phyloP scores from a whole-genome alignment of 768 basidiomycete species.

The Hydnum rufescens region DNA sequence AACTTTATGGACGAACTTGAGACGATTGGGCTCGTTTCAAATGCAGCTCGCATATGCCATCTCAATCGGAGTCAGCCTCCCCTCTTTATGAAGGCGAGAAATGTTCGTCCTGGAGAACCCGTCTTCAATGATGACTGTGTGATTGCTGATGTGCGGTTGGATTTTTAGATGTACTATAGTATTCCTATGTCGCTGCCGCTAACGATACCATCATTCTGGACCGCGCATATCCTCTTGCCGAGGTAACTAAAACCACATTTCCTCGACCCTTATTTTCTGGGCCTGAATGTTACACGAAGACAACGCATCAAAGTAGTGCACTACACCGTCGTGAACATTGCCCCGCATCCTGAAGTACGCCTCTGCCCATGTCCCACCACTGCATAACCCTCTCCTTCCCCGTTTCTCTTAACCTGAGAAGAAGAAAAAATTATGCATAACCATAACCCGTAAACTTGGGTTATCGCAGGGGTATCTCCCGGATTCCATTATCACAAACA shows the following conservation, averaged over 20 bases:
- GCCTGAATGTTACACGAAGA: no score
- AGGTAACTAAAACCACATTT: conserved; percentile 24
- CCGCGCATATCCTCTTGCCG: conserved; percentile 69
- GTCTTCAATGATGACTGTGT: no score
- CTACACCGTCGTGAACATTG: conserved; percentile 63
- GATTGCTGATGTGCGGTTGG: no score
- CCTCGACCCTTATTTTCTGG: not conserved
- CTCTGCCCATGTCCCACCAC: conserved; percentile 2
- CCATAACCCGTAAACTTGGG: not conserved
- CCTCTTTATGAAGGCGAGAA: no score
- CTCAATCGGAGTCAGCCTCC: no score
- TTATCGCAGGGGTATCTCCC: conserved; percentile 17
- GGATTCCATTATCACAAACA: conserved; percentile 68
- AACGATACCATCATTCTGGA: conserved; percentile 56
- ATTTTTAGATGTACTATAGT: no score
- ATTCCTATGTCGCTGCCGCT: conserved; percentile 54
- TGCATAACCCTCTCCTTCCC: not conserved
- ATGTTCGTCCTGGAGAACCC: no score
- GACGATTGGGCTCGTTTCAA: no score
- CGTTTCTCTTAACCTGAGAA: not conserved
- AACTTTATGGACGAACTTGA: no score
- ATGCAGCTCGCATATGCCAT: no score
- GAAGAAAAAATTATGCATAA: no score
- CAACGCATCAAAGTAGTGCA: no score
- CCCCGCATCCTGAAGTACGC: conserved; percentile 79